phyloP scores from a whole-genome alignment of 2,329 filamentous ascomycete genomes.

The Paecilomyces formosus region DNA sequence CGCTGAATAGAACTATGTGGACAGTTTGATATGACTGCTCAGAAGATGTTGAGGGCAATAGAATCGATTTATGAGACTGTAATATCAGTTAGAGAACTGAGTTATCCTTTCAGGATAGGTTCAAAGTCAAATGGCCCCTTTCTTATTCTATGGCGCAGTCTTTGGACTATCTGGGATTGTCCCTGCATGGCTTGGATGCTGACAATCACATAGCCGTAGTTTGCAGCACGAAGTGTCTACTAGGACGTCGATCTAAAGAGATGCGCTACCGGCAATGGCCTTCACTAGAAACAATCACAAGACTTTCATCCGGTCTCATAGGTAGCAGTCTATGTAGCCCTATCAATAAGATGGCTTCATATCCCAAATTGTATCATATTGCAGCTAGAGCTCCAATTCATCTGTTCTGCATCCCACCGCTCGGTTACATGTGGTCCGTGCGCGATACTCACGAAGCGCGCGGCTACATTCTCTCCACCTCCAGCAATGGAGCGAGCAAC shows the following conservation, averaged over 20 bases:
- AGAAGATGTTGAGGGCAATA: too few species aligned
- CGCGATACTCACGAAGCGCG: slow-evolving; percentile 5
- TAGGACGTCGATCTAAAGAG: neutral
- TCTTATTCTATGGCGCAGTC: too few species aligned
- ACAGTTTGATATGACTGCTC: too few species aligned
- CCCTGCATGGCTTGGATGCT: neutral
- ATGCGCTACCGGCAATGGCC: neutral
- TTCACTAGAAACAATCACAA: neutral
- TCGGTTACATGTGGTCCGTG: slow-evolving; percentile 3
- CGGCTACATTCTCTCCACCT: slow-evolving; percentile 19
- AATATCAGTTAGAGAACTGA: too few species aligned
- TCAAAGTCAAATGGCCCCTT: too few species aligned
- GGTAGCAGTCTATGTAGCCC: neutral
- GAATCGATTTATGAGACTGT: too few species aligned
- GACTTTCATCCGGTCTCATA: neutral
- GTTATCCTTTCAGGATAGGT: too few species aligned
- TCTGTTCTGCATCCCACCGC: neutral
- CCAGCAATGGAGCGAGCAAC: slow-evolving; percentile 17
- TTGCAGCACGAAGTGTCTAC: neutral
- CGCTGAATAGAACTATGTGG: too few species aligned
- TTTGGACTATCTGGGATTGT: too few species aligned
- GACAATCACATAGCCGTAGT: neutral
- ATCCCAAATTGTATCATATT: neutral
- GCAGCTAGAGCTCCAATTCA: neutral
- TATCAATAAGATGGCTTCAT: neutral